Percentiles rank a stretch among this genome's conserved stretches.
These are phyloP conservation scores for Medicago ruthenica DNA, from an alignment of 306 rosid species.

Conservation along the genomic window DNA sequence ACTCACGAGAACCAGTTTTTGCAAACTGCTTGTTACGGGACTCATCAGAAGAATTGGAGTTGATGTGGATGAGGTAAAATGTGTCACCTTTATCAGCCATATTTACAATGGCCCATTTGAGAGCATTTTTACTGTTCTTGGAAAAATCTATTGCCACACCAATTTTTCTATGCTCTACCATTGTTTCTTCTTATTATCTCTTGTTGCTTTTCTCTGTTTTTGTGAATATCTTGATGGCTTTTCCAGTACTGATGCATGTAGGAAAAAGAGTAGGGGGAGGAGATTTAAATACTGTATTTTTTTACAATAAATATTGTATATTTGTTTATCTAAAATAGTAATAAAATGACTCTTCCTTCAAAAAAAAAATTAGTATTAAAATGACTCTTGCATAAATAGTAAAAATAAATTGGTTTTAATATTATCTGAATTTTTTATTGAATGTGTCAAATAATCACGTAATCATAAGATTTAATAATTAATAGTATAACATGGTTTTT, in stretches of 20 bases:
- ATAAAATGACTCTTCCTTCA: not conserved
- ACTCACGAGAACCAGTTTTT: conserved; percentile 79
- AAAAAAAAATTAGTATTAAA: not conserved
- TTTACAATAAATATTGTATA: not conserved
- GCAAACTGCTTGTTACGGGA: conserved; percentile 59
- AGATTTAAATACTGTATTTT: conserved; percentile 6
- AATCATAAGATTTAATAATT: too few relatives aligned
- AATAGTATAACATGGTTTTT: too few relatives aligned
- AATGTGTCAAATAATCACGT: not conserved
- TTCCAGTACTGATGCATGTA: not conserved
- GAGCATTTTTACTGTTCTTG: conserved; percentile 80
- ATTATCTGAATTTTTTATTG: not conserved
- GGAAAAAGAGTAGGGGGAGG: not conserved
- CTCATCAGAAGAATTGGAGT: conserved; percentile 49
- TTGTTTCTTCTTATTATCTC: conserved; percentile 35
- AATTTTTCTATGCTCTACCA: conserved; percentile 76
- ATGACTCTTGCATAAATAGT: not conserved
- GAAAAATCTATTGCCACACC: conserved; percentile 93
- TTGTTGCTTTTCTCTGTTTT: not conserved
- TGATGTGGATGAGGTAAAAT: conserved; percentile 68
- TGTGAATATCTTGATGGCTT: not conserved
- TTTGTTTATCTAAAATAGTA: not conserved
- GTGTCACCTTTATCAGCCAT: conserved; percentile 86
- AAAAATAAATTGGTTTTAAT: too few relatives aligned
- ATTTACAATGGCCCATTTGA: conserved; percentile 80